Percentiles rank a stretch among this genome's conserved stretches.
These are phyloP conservation scores for Globisporangium parvum DNA, from an alignment of 352 stramenopile genomes.

Conservation along the genomic window DNA sequence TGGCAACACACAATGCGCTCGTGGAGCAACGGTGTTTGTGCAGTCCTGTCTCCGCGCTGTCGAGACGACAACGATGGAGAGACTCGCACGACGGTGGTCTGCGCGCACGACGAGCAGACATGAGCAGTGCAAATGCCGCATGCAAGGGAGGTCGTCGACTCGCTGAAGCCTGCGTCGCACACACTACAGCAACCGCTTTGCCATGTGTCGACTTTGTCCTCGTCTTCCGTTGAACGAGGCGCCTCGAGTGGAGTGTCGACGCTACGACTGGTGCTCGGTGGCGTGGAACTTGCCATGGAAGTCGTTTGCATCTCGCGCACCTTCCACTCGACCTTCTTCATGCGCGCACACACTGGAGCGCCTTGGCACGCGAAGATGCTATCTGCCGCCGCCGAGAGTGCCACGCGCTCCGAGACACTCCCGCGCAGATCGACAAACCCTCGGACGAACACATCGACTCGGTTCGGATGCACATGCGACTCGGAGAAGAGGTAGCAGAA, in stretches of 20 bases:
- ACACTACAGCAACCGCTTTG: conserved; percentile 6
- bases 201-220: background rate
- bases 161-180: conserved; percentile 6
- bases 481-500: conserved; percentile 31
- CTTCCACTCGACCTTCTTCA: conserved; percentile 27
- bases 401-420: conserved; percentile 16
- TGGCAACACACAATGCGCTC: conserved; percentile 11
- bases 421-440: conserved; percentile 30
- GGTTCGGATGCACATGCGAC: background rate
- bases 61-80: background rate
- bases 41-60: background rate
- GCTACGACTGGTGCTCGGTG: background rate
- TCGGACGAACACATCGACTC: conserved; percentile 29
- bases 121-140: conserved; percentile 9
- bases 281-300: background rate
- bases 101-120: conserved; percentile 6
- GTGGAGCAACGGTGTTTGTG: background rate
- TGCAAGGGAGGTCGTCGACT: background rate
- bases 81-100: conserved; percentile 1
- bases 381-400: conserved; percentile 13
- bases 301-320: conserved; percentile 8
- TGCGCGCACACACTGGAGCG: conserved; percentile 10
- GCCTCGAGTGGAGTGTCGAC: background rate
- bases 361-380: conserved; percentile 20
- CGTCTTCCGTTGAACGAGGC: background rate